Evolutionary conservation across 2,329 filamentous ascomycete genomes (phyloP).

Genomic region (Colletotrichum sublineola): DNA sequence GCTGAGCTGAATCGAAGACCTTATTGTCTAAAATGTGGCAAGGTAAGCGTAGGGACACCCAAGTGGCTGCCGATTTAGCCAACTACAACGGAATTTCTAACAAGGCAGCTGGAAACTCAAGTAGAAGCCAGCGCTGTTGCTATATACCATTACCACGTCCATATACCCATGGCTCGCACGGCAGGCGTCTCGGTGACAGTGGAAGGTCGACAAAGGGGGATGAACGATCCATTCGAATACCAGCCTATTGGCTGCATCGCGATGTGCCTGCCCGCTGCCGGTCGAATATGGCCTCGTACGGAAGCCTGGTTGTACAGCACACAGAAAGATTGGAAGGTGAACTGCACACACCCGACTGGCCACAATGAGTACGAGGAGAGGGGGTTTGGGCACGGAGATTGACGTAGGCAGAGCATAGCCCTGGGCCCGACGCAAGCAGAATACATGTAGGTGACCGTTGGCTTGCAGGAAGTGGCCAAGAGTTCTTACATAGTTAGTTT

Average conservation of each 20-base stretch:
- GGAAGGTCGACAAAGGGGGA: constrained; percentile 3
- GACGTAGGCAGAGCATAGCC: background rate
- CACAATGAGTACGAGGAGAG: constrained; percentile 10
- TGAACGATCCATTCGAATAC: constrained; percentile 14
- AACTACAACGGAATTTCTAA: background rate
- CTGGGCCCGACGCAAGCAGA: constrained; percentile 8
- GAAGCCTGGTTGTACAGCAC: constrained; percentile 34
- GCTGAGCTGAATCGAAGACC: background rate
- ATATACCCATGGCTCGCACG: background rate
- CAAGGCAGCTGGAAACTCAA: background rate
- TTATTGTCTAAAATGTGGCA: background rate
- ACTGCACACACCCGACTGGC: constrained; percentile 38
- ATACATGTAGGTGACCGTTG: constrained; percentile 33
- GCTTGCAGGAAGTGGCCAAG: constrained; percentile 31
- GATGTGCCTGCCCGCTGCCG: constrained; percentile 49
- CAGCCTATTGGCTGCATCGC: constrained; percentile 43
- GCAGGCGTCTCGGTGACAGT: constrained; percentile 8
- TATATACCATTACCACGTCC: constrained; percentile 27
- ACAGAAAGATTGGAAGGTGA: constrained; percentile 16
- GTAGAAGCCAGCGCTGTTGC: background rate
- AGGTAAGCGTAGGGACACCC: background rate
- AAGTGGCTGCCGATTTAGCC: background rate
- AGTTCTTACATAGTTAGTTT: background rate
- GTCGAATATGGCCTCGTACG: constrained; percentile 56
- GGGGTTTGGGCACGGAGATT: background rate